phyloP scores from a whole-genome alignment of 768 basidiomycete genomes.

The Rhizopogon vinicolor region DNA sequence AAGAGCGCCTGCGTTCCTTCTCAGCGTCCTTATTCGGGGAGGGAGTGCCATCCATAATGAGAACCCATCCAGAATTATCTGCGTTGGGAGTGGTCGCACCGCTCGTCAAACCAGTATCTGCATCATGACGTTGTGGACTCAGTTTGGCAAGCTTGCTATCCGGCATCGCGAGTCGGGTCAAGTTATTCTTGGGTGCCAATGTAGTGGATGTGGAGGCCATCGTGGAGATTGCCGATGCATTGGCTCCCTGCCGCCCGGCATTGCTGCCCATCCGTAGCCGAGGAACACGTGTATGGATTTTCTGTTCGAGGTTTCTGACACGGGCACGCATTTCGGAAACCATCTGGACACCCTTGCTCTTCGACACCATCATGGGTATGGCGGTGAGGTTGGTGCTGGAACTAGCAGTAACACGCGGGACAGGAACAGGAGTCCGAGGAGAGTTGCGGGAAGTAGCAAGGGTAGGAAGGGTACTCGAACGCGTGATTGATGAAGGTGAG shows the following conservation, averaged over 20 bases:
- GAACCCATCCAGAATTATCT: constrained; percentile 79
- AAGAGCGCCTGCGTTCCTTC: constrained; percentile 53
- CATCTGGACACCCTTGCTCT: constrained; percentile 86
- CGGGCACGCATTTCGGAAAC: constrained; percentile 88
- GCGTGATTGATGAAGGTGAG: constrained; percentile 45
- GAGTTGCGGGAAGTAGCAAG: constrained; percentile 43
- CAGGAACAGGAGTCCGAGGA: constrained; percentile 40
- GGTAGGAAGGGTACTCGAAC: constrained; percentile 56
- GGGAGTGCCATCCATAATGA: constrained; percentile 86
- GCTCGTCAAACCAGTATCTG: constrained; percentile 38
- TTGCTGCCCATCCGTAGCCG: constrained; percentile 79
- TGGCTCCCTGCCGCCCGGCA: constrained; percentile 46
- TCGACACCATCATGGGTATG: constrained; percentile 45
- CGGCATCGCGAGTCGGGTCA: constrained; percentile 13
- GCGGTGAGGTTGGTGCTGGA: constrained; percentile 23
- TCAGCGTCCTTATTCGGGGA: constrained; percentile 57
- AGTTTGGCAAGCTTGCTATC: constrained; percentile 19
- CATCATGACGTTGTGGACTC: constrained; percentile 37
- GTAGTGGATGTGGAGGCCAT: constrained; percentile 33
- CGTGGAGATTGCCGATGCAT: constrained; percentile 29
- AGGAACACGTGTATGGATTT: constrained; percentile 84
- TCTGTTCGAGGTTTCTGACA: constrained; percentile 78
- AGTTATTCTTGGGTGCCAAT: constrained; percentile 13
- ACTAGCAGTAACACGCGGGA: constrained; percentile 32
- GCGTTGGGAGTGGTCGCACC: constrained; percentile 37